Base-by-base conservation (phyloP, 116 monocot species). In the Trichopus zeylanicus region DNA sequence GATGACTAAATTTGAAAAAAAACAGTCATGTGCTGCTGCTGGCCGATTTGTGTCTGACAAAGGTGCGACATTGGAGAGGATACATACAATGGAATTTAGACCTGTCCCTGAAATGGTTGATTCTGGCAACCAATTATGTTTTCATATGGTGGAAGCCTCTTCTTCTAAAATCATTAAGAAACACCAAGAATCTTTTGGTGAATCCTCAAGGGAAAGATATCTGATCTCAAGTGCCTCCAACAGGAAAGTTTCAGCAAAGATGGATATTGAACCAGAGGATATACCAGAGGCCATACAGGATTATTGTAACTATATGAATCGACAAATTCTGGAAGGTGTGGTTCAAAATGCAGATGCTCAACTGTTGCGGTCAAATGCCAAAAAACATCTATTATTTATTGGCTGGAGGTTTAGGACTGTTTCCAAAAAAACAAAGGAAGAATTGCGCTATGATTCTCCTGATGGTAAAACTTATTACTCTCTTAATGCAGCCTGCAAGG, bases 401-500 rank as follows among this genome's bases (percentile, higher is more conserved):
- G 89, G 89, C 0, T 89, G 89, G 89, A 64, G 23, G 11, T 18
- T 84, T 26, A 62, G 69, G 58, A 24, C 55, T 48, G 55, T 18
- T 29, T 1, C 29, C 20, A 80, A 66, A 57, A 58, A 56, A 52
- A 67, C 26, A 18, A 80, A 48, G 29, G 4, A 28, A 30, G 84
- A 81, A 26, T 4, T 83, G 29, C n/a, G 67, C 0, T 81, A 81
- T 65, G 48, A 55, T 29, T 77, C 84, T 66, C 84, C 84, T 0
- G 15, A 26, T 30, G 61, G 70, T n/a, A 77, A 53, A 48, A 35
- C 49, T 7, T 89, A 59, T 19, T 7, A 8, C 26, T 89, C 89
- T 73, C 78, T 89, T 46, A 11, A 63, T 30, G n/a, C 37, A 47
- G 89, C 89, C 20, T 89, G 89, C 53, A 70, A 73, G 12, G 71